Percentiles rank a stretch among this genome's conserved stretches.
Evolutionary conservation across 1,139 yeast genomes (phyloP).

Genomic region (Neolecta irregularis): DNA sequence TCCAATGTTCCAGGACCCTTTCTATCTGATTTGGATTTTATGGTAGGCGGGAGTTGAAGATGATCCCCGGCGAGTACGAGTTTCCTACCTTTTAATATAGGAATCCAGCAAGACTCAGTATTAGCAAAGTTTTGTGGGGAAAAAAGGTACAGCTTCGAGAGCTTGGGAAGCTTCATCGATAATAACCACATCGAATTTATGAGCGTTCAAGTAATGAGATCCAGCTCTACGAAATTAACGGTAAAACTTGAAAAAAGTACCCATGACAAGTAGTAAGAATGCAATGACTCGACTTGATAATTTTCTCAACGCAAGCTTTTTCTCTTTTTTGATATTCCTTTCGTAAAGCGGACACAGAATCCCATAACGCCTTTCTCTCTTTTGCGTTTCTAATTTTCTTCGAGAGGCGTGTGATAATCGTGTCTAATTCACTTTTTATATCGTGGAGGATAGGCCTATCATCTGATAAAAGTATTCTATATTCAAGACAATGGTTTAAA

Average conservation of each 20-base stretch:
- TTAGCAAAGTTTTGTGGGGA: background rate
- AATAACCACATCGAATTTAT: slow-evolving; percentile 60
- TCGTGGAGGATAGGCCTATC: slow-evolving; percentile 50
- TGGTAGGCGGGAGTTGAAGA: slow-evolving; percentile 52
- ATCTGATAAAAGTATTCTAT: slow-evolving; percentile 48
- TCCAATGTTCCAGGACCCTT: slow-evolving; percentile 14
- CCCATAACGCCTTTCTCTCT: slow-evolving; percentile 54
- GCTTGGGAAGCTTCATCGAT: slow-evolving; percentile 95
- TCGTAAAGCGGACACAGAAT: slow-evolving; percentile 49
- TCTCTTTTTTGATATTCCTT: slow-evolving; percentile 59
- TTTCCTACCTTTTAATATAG: slow-evolving; percentile 48
- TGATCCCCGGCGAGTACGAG: slow-evolving; percentile 53
- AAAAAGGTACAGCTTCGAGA: slow-evolving; percentile 42
- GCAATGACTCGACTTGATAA: slow-evolving; percentile 48
- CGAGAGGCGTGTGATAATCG: no score
- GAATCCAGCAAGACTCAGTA: slow-evolving; percentile 72
- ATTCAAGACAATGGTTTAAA: slow-evolving; percentile 60
- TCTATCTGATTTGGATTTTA: slow-evolving; percentile 23
- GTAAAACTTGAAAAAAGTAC: slow-evolving; percentile 54
- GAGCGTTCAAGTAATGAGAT: slow-evolving; percentile 29
- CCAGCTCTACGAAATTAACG: slow-evolving; percentile 16
- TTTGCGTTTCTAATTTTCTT: slow-evolving; percentile 49
- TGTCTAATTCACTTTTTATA: slow-evolving; percentile 54
- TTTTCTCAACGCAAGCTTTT: slow-evolving; percentile 42
- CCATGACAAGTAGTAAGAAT: slow-evolving; percentile 80